Base-by-base conservation (phyloP, 2,329 filamentous ascomycete genomes). In the Microsporum audouinii region DNA sequence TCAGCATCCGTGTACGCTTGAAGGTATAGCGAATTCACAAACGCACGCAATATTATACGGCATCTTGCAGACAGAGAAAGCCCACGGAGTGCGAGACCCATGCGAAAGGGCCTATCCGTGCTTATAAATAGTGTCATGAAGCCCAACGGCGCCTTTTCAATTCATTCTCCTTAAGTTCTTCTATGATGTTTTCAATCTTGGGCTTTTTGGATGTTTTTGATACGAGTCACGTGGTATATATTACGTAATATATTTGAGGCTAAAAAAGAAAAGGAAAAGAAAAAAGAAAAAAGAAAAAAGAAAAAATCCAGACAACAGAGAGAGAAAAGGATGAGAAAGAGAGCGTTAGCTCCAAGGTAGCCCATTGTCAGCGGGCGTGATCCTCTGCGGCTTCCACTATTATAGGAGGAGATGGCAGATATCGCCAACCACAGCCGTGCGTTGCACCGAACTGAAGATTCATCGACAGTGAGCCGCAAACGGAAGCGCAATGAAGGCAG, bases 1-100 rank as follows among this genome's bases (percentile, higher is more conserved):
- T 73, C 60, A 72, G 65, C 56, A 59, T 10, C 53, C 55, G 39
- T 57, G 33, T 10, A 10, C 7, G 27, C 23, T 41, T 34, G 55
- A 33, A 43, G 29, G 3, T 53, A 57, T 36, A 31, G 12, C 5
- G 12, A 14, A 34, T 60, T 62, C 62, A 38, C 61, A 60, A 43
- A 73, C 82, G 68, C 74, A 85, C 83, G 85, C 84, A 71, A 88
- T 87, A 68, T 86, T 87, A 78, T 87, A 87, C 60, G 84, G 80
- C 85, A 87, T 88, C 29, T 68, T 72, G 66, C 8, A 41, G 34
- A 17, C 8, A 10, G 4, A 29, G 36, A 57, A 43, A 14, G 55
- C 55, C 41, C 55, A 29, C 36, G 23, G 51, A 38, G 31, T 27
- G 36, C 33, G 17, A 23, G 53, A 31, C 4, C 53, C 53, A 38